A percentile compares a stretch with the other conserved stretches of the same genome.
Conservation (phyloP, 1,139 yeast genomes). For the Suhomyces kunorum region DNA sequence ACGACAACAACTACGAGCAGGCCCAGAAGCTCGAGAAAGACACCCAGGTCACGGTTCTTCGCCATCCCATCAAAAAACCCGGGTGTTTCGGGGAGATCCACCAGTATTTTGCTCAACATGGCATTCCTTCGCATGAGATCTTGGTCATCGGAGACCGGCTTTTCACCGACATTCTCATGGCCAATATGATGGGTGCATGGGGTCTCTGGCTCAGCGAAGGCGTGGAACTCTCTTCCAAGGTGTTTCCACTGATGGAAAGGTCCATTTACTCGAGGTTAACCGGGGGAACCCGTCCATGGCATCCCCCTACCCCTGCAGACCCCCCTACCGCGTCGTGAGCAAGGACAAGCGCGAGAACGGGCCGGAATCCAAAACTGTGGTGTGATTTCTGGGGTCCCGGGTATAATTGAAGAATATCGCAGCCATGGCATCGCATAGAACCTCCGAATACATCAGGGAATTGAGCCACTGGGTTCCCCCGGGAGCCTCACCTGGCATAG, state of each 20-base stretch:
- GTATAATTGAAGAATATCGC: background rate
- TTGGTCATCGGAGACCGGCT: slow-evolving; percentile 89
- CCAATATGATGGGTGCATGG: slow-evolving; percentile 87
- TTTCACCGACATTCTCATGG: slow-evolving; percentile 91
- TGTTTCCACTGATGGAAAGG: slow-evolving; percentile 57
- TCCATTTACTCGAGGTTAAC: background rate
- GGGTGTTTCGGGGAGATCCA: slow-evolving; percentile 78
- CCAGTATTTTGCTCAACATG: slow-evolving; percentile 52
- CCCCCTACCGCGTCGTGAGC: background rate
- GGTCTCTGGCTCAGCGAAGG: slow-evolving; percentile 85
- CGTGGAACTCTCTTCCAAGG: slow-evolving; percentile 55
- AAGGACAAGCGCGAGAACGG: background rate
- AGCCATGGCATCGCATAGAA: background rate
- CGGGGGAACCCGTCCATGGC: background rate
- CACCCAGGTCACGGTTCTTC: slow-evolving; percentile 75
- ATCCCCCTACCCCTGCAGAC: background rate
- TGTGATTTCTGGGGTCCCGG: background rate
- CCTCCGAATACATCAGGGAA: slow-evolving; percentile 2
- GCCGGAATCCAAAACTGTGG: background rate
- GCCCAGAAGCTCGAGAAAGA: slow-evolving; percentile 64
- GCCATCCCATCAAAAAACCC: slow-evolving; percentile 84
- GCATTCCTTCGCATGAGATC: slow-evolving; percentile 61
- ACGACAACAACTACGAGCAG: slow-evolving; percentile 60
- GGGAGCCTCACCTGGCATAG: too few species aligned
- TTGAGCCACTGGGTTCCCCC: too few species aligned